Conservation (phyloP, 805 yeast species). For the Debaryomyces maramus region DNA sequence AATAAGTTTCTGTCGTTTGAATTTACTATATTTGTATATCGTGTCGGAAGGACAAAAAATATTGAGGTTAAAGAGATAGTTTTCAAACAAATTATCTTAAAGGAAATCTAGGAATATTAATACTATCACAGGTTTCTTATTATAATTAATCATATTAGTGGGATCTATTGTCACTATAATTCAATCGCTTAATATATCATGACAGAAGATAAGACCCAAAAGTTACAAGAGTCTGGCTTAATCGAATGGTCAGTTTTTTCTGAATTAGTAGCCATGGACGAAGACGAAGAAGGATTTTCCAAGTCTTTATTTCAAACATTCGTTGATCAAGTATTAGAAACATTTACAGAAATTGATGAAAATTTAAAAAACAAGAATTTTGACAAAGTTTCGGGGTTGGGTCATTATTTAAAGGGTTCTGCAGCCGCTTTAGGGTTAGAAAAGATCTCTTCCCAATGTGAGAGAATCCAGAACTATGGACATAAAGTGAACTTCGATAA, state of each 20-base stretch:
- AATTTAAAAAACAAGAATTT: conserved; percentile 51
- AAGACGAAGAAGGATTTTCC: conserved; percentile 91
- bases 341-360: conserved; percentile 68
- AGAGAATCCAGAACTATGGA: conserved; percentile 89
- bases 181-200: conserved; percentile 4
- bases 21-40: too few species aligned
- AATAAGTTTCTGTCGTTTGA: too few species aligned
- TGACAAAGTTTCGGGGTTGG: conserved; percentile 65
- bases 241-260: conserved; percentile 87
- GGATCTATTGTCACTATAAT: too few species aligned
- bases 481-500: conserved; percentile 41
- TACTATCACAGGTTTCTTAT: too few species aligned
- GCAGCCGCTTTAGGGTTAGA: conserved; percentile 91
- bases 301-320: conserved; percentile 75
- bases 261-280: conserved; percentile 92
- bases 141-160: too few species aligned
- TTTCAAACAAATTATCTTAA: too few species aligned
- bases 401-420: conserved; percentile 93
- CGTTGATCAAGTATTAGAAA: conserved; percentile 83
- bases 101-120: too few species aligned
- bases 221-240: conserved; percentile 55
- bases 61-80: too few species aligned
- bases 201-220: conserved; percentile 19
- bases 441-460: conserved; percentile 84
- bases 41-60: too few species aligned